Evolutionary conservation across 257 asterid species (phyloP), one percentile per base, ranked within the genome.

Genomic region (Plantago ovata): DNA sequence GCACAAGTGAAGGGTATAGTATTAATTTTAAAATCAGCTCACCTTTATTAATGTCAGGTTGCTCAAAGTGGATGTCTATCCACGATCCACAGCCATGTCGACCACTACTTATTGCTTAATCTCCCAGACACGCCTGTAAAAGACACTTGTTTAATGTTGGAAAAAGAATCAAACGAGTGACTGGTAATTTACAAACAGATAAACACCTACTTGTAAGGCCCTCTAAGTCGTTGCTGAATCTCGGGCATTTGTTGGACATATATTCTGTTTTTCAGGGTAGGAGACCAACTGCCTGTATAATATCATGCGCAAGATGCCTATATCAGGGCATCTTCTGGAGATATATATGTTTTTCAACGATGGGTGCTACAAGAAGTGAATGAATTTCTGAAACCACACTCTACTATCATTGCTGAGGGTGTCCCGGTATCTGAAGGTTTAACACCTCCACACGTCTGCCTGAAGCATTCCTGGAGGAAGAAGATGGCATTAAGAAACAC

Each of bases 271-370:
- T 87, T 92, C 10, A 92, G 72, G 14, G 69, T 11, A 23, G 98
- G 93, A 60, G 88, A 78, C 98, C 96, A 91, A 49, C 95, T 90
- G 79, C 77, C 83, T 85, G 94, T 0, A 95, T 92, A 66, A 88
- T 64, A 75, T 92, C 98, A 33, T 88, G 77, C 57, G 88, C 88
- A 45, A 92, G 94, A 76, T 92, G 98, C 67, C 85, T 92, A 85
- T 92, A n/a, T 92, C 77, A 92, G 24, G 98, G 98, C 98, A 87
- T 91, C n/a, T n/a, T n/a, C n/a, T n/a, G n/a, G n/a, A n/a, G n/a
- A n/a, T n/a, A n/a, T n/a, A n/a, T n/a, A n/a, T n/a, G n/a, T n/a
- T n/a, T n/a, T n/a, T n/a, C n/a, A n/a, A n/a, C n/a, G n/a, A n/a
- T n/a, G 12, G 98, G 96, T 24, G 98, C 94, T 43, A 92, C 56